Evolutionary conservation across 768 basidiomycete species (phyloP), one percentile per base, ranked within the genome.

Genomic region (Exidia glandulosa): DNA sequence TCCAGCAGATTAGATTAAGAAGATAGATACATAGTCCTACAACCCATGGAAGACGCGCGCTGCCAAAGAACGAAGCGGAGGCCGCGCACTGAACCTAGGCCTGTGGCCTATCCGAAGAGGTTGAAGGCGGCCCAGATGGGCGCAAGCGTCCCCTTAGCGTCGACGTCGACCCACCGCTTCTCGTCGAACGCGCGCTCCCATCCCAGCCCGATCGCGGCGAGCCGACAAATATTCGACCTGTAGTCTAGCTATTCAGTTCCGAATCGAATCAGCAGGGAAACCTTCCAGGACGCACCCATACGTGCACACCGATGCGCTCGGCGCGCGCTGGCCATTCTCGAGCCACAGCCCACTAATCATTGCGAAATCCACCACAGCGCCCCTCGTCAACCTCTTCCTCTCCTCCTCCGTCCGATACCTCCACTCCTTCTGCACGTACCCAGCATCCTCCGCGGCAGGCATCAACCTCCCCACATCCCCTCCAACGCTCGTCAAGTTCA

Each of bases 341-440:
- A 45, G 19, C 87, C 87, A 88, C 45, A 83, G 65, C 16, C 87
- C 87, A 59, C 77, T 81, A 29, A 87, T 61, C 66, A 87, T 61
- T 12, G 87, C 86, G 61, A 87, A 78, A 68, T 88, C 87, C 5
- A 87, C 80, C 54, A 88, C 67, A 76, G 83, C 80, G 2, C 86
- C 87, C 55, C 74, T 76, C 19, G 85, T 87, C 30, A 80, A 75
- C n/a, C 65, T 66, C 16, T 79, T 69, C 59, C 84, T 72, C 52
- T 75, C 74, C 34, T 71, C 71, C 7, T 69, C 60, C n/a, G 69
- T 64, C 25, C 81, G 64, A 45, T 66, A 59, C 56, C 75, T 67
- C 63, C 84, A 88, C 32, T 77, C 71, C 27, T 71, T 67, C 70
- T 86, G 86, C 32, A 75, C 71, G 64, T 88, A 88, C 3, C 59